Percentiles rank a stretch among this genome's conserved stretches.
Evolutionary conservation across 305 asterid species (phyloP).

Genomic region (Lippia alba): DNA sequence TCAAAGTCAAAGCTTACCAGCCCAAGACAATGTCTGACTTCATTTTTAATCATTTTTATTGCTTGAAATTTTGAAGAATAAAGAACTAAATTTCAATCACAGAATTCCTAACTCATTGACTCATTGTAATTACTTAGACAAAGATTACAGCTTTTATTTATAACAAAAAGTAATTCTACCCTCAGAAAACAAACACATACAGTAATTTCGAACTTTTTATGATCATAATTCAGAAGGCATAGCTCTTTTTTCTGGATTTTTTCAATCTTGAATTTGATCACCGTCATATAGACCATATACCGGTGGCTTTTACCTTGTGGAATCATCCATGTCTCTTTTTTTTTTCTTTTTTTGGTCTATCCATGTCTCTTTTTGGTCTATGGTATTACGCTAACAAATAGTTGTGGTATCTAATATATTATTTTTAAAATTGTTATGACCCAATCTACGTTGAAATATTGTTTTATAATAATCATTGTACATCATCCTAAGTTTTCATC

Average conservation of each 20-base stretch:
- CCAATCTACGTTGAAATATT: too few species aligned
- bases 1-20: neutral
- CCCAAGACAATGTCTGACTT: neutral
- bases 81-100: neutral
- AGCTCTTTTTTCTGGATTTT: neutral
- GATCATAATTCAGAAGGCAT: neutral
- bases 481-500: too few species aligned
- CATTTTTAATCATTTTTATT: neutral
- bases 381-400: too few species aligned
- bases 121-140: too few species aligned
- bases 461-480: too few species aligned
- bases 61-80: neutral
- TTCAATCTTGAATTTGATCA: slow-evolving; percentile 3
- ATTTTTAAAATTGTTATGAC: too few species aligned
- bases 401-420: too few species aligned
- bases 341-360: neutral
- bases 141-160: too few species aligned
- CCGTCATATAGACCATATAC: slow-evolving; percentile 1
- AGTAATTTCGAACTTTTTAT: too few species aligned
- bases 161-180: neutral
- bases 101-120: too few species aligned
- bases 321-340: neutral
- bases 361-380: too few species aligned
- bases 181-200: neutral
- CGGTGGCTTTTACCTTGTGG: neutral